These are phyloP conservation scores for Cyclocybe cylindracea DNA, from an alignment of 768 basidiomycete genomes.

Conservation along the genomic window DNA sequence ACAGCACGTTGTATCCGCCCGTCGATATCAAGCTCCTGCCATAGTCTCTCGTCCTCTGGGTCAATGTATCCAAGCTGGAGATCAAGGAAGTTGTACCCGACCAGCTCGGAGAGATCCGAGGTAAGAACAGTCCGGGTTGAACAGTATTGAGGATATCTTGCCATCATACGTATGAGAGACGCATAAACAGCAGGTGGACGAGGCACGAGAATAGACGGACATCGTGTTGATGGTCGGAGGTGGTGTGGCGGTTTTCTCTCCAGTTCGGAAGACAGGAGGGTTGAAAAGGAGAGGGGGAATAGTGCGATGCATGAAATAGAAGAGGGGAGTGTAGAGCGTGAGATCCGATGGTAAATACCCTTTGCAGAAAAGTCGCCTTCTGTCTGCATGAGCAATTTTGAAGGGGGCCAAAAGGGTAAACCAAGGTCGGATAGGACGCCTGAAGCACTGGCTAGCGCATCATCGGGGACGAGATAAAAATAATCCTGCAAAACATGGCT, in stretches of 20 bases:
- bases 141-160: conserved; percentile 19
- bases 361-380: conserved; percentile 24
- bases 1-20: conserved; percentile 19
- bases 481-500: conserved; percentile 16
- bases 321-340: conserved; percentile 10
- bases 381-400: conserved; percentile 13
- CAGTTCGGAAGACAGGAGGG: conserved; percentile 21
- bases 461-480: conserved; percentile 25
- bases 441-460: conserved; percentile 20
- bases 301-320: conserved; percentile 20
- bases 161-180: conserved; percentile 33
- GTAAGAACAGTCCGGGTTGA: conserved; percentile 20
- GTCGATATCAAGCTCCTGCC: conserved; percentile 19
- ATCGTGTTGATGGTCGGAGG: conserved; percentile 12
- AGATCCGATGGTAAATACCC: conserved; percentile 22
- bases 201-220: conserved; percentile 25
- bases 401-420: conserved; percentile 20
- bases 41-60: conserved; percentile 26
- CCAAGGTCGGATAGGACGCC: conserved; percentile 20
- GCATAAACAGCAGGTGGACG: conserved; percentile 31
- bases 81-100: conserved; percentile 31
- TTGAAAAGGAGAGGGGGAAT: conserved; percentile 26
- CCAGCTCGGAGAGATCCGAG: conserved; percentile 35
- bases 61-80: conserved; percentile 30
- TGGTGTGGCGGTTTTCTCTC: conserved; percentile 13